Conservation (phyloP, 352 stramenopile species). For the Globisporangium cylindrosporum region DNA sequence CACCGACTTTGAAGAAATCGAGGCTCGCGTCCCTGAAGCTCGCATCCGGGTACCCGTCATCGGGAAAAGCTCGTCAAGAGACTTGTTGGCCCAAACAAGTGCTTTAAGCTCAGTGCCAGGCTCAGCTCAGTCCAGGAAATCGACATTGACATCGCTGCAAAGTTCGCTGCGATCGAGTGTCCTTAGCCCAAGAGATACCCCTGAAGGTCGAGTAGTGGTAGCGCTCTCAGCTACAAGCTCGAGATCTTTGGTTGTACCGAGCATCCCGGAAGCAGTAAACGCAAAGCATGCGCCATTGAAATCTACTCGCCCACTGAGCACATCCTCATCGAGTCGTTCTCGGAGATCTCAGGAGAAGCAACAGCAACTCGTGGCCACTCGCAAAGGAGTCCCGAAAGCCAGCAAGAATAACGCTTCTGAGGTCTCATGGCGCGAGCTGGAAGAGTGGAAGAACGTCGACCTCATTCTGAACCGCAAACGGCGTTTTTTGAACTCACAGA, state of each 20-base stretch:
- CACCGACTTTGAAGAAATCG: conserved; percentile 17
- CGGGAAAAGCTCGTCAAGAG: not conserved
- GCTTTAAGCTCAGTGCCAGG: not conserved
- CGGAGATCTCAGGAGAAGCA: not conserved
- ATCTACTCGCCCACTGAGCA: not conserved
- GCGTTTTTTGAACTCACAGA: conserved; percentile 34
- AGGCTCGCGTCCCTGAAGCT: conserved; percentile 3
- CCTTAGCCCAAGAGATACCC: not conserved
- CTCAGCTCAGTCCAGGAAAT: not conserved
- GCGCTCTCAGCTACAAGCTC: not conserved
- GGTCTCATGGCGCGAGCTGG: conserved; percentile 41
- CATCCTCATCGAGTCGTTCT: not conserved
- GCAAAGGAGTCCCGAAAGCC: not conserved
- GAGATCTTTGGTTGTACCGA: not conserved
- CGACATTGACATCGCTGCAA: not conserved
- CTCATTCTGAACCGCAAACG: conserved; percentile 53
- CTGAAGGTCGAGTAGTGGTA: not conserved
- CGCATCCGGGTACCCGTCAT: not conserved
- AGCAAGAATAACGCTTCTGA: not conserved
- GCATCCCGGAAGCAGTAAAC: not conserved
- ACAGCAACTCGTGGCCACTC: not conserved
- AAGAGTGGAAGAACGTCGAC: conserved; percentile 62
- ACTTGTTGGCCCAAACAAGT: not conserved
- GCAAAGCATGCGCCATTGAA: not conserved
- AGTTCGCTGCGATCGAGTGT: not conserved